Evolutionary conservation across 371 early-diverging fungal species (phyloP).

Genomic region (Phascolomyces articulosus): DNA sequence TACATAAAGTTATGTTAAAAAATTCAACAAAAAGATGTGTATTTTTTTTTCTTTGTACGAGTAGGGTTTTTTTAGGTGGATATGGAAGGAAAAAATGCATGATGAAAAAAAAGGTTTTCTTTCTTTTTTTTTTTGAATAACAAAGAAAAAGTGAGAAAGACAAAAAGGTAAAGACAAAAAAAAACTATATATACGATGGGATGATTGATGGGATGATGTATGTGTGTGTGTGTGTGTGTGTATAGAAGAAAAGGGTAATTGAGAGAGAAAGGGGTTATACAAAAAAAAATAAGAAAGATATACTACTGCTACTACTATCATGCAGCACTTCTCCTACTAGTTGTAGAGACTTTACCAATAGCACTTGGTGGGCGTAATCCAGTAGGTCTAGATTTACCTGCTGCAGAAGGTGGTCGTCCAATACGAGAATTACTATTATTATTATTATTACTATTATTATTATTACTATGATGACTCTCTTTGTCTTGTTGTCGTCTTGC

Average conservation of each 20-base stretch:
- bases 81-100: no score
- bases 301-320: neutral
- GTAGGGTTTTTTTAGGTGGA: no score
- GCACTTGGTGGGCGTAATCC: slow-evolving; percentile 14
- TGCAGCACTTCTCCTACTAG: neutral
- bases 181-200: no score
- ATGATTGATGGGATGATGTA: no score
- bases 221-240: no score
- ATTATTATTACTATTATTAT: slow-evolving; percentile 9
- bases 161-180: no score
- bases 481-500: neutral
- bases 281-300: neutral
- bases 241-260: neutral
- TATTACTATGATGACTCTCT: slow-evolving; percentile 2
- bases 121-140: no score
- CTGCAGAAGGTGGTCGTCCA: slow-evolving; percentile 11
- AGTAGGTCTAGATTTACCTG: slow-evolving; percentile 7
- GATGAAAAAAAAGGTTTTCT: no score
- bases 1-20: no score
- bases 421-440: slow-evolving; percentile 4
- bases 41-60: no score
- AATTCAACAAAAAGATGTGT: no score
- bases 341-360: neutral
- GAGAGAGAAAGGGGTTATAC: neutral
- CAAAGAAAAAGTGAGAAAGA: no score